These are phyloP conservation scores for Gossypium sturtianum DNA, from an alignment of 345 rosid species.

Conservation along the genomic window DNA sequence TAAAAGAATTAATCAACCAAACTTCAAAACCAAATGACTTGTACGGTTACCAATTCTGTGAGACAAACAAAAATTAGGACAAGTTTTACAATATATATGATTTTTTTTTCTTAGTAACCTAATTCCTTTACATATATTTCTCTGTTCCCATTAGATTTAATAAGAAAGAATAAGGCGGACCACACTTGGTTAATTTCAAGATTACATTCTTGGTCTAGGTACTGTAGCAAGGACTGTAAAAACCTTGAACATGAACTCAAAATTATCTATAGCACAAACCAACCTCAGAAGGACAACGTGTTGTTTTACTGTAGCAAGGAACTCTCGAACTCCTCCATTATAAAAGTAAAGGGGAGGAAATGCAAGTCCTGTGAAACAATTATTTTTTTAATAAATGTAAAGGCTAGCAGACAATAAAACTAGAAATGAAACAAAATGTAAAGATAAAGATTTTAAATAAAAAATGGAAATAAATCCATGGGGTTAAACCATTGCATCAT, in stretches of 20 bases:
- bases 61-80: neutral
- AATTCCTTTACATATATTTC: neutral
- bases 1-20: neutral
- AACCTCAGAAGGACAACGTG: constrained; percentile 84
- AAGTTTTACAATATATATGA: neutral
- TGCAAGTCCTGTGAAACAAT: constrained; percentile 69
- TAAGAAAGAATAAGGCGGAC: neutral
- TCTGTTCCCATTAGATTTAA: neutral
- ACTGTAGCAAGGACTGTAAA: neutral
- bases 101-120: neutral
- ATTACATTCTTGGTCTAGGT: neutral
- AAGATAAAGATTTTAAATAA: neutral
- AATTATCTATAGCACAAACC: constrained; percentile 11
- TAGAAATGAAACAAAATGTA: neutral
- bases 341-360: constrained; percentile 90
- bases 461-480: neutral
- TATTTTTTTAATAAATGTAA: constrained; percentile 1
- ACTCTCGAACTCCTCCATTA: constrained; percentile 88
- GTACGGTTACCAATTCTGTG: neutral
- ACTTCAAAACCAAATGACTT: neutral
- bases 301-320: constrained; percentile 79
- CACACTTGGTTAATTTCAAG: neutral
- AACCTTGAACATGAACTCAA: neutral
- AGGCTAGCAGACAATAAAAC: neutral
- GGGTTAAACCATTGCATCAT: neutral